Evolutionary conservation across 208 protist species (phyloP).

Genomic region (Trichomonas vaginalis): DNA sequence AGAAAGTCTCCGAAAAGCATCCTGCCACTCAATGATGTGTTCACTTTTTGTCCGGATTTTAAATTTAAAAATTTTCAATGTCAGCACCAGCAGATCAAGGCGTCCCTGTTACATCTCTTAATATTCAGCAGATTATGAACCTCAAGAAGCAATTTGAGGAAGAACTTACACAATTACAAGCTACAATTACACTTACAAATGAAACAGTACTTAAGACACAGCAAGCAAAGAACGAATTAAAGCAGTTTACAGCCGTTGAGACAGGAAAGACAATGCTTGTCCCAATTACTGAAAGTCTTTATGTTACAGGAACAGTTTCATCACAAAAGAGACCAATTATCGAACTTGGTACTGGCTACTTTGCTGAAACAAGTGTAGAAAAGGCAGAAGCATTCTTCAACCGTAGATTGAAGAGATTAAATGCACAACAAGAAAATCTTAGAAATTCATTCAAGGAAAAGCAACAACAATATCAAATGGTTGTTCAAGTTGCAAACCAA

Average conservation of each 20-base stretch:
- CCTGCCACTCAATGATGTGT: too few species aligned
- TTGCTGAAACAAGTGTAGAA: neutral
- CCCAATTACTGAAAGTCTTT: slow-evolving; percentile 1
- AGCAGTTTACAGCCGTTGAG: neutral
- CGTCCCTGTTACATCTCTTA: neutral
- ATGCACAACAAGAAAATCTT: neutral
- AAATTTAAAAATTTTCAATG: too few species aligned
- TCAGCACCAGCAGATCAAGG: neutral
- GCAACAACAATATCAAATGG: neutral
- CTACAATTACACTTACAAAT: neutral
- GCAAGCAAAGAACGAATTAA: neutral
- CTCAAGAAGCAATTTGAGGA: neutral
- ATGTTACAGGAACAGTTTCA: neutral
- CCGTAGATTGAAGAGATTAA: neutral
- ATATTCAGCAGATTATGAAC: neutral
- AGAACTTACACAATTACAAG: neutral
- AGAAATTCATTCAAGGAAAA: neutral
- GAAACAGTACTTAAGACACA: neutral
- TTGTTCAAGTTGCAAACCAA: neutral
- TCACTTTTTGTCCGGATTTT: too few species aligned
- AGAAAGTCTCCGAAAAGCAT: too few species aligned
- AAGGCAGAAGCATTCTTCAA: neutral
- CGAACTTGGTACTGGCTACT: neutral
- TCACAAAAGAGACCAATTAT: neutral
- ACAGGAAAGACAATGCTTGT: neutral